These are phyloP conservation scores for Diophrys appendiculata DNA, from an alignment of 73 alveolate genomes.

Conservation along the genomic window DNA sequence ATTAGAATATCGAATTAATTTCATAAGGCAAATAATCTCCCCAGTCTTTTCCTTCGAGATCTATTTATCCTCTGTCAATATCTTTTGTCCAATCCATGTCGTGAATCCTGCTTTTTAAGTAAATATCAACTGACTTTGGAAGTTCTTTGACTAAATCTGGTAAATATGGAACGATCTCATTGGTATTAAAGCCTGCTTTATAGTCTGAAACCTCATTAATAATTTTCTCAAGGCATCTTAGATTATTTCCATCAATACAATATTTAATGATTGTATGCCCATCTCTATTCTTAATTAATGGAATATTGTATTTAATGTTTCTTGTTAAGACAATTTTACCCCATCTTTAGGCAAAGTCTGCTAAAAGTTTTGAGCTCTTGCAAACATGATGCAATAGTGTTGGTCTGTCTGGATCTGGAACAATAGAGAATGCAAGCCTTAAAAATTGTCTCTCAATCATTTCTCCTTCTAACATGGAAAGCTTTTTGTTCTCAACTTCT, in stretches of 20 bases:
- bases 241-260: background rate
- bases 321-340: background rate
- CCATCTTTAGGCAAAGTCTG: background rate
- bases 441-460: background rate
- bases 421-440: background rate
- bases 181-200: background rate
- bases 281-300: background rate
- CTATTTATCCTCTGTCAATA: background rate
- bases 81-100: background rate
- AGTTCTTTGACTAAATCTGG: background rate
- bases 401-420: background rate
- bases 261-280: background rate
- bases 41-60: background rate
- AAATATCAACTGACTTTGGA: background rate
- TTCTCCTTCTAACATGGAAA: background rate
- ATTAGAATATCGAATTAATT: background rate
- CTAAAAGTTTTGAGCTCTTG: background rate
- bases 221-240: background rate
- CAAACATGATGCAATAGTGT: background rate
- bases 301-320: background rate
- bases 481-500: background rate
- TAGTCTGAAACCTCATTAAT: background rate
- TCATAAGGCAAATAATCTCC: background rate
- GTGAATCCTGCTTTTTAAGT: background rate
- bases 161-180: background rate